phyloP scores from a whole-genome alignment of 208 protist species.

The Trypanosoma avium region DNA sequence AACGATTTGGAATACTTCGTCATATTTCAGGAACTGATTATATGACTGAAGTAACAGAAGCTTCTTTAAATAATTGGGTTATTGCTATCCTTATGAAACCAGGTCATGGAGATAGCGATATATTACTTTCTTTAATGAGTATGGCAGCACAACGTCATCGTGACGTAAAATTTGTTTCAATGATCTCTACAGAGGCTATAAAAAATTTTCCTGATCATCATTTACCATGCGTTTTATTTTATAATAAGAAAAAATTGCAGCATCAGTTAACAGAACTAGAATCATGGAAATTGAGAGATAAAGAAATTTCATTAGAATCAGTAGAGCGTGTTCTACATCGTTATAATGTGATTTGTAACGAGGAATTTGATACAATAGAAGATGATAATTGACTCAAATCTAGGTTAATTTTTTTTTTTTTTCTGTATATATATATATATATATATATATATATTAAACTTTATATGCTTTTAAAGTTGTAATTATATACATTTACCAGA shows the following conservation, averaged over 20 bases:
- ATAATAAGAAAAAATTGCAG: constrained; percentile 60
- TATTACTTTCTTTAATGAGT: constrained; percentile 71
- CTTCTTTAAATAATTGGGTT: constrained; percentile 66
- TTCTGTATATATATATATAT: constrained; percentile 2
- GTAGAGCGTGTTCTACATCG: constrained; percentile 52
- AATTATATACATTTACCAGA: not conserved
- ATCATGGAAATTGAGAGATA: constrained; percentile 44
- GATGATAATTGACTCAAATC: constrained; percentile 21
- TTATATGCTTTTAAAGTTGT: not conserved
- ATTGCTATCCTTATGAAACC: constrained; percentile 72
- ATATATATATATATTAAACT: not conserved
- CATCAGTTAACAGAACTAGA: constrained; percentile 70
- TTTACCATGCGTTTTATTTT: constrained; percentile 84
- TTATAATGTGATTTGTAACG: constrained; percentile 43
- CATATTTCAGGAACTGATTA: constrained; percentile 67
- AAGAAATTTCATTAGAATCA: constrained; percentile 38
- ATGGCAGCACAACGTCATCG: constrained; percentile 65
- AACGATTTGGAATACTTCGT: constrained; percentile 75
- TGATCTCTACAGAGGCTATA: constrained; percentile 79
- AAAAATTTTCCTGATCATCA: constrained; percentile 75
- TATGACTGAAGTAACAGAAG: constrained; percentile 82
- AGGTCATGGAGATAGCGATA: constrained; percentile 69
- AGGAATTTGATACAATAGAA: constrained; percentile 30
- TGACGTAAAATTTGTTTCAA: constrained; percentile 82
- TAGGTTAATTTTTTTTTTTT: constrained; percentile 15